These are phyloP conservation scores for Neofusicoccum sp. DNA, from an alignment of 2,329 filamentous ascomycete genomes.

Conservation along the genomic window DNA sequence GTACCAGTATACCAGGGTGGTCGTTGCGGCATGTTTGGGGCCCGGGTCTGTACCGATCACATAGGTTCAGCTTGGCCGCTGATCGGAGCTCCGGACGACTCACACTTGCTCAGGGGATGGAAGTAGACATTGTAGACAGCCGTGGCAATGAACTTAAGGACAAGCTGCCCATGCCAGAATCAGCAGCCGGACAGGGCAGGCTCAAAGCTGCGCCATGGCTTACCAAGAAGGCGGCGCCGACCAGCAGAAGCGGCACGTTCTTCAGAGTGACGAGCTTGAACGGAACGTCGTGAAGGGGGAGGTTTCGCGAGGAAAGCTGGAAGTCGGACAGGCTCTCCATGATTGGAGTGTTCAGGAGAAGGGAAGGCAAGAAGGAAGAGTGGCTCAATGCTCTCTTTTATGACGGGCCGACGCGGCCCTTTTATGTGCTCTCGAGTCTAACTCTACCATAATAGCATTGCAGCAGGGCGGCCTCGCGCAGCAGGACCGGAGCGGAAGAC, in stretches of 20 bases:
- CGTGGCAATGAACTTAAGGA: neutral
- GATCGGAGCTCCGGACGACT: neutral
- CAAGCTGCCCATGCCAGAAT: neutral
- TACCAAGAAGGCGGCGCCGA: neutral
- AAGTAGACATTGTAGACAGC: conserved; percentile 43
- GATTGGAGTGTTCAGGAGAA: neutral
- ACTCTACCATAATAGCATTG: too few species aligned
- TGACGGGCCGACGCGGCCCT: too few species aligned
- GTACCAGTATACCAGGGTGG: conserved; percentile 32
- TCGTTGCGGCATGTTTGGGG: conserved; percentile 34
- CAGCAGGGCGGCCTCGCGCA: too few species aligned
- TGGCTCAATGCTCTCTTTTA: neutral
- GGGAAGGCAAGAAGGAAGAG: neutral
- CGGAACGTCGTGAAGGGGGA: neutral
- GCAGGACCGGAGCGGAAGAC: neutral
- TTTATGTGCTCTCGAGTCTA: too few species aligned
- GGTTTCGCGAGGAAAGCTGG: neutral
- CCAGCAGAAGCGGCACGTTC: neutral
- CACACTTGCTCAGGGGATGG: conserved; percentile 41
- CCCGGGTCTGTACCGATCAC: conserved; percentile 33
- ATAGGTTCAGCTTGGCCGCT: too few species aligned
- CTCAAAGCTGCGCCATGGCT: neutral
- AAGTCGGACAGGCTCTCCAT: neutral
- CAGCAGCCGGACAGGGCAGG: neutral
- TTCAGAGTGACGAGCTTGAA: neutral